Base-by-base conservation (phyloP, 805 yeast genomes). In the Pichia insulana region DNA sequence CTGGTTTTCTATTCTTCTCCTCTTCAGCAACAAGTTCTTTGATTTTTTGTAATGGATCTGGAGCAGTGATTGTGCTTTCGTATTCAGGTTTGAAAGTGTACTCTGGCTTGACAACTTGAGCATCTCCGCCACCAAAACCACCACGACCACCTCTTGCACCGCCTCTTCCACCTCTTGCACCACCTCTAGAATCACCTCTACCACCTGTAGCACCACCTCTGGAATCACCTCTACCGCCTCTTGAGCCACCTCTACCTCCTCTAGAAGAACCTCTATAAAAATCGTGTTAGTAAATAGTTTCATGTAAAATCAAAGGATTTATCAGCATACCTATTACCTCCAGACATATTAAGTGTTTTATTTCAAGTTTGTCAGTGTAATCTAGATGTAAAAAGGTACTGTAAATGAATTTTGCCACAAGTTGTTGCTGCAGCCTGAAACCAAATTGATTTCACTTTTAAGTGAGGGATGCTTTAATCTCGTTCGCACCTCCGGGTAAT, bases 131-230 rank as follows among this genome's bases (percentile, higher is more conserved):
- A 12, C 48, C 44, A 4, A 54, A 46, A 12, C 56, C 31, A 7
- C 47, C 43, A 4, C 55, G 37, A 13, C 47, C 41, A 3, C 47
- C 38, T 27, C 40, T 31, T 27, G 50, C 20, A 12, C 39, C 27
- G 9, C 39, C 39, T 6, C 45, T 18, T 18, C 34, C n/a, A 36
- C 38, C 31, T 36, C 38, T 36, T 9, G 31, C 18, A 26, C 49
- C 49, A 18, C 56, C 52, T 32, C 51, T 37, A 2, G 41, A 33
- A 32, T 53, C 48, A 26, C 55, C 50, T 41, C 54, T 33, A 20
- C 41, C 47, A 10, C 50, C 49, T 10, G 45, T 26, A 3, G 39
- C 44, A 18, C 43, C 44, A 22, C 36, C 30, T 22, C 43, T 22
- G 13, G 41, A 39, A 17, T 42, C 19, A 12, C 43, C 35, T 18